These are phyloP conservation scores for Botryotinia narcissicola DNA, from an alignment of 2,329 filamentous ascomycete species.

Conservation along the genomic window DNA sequence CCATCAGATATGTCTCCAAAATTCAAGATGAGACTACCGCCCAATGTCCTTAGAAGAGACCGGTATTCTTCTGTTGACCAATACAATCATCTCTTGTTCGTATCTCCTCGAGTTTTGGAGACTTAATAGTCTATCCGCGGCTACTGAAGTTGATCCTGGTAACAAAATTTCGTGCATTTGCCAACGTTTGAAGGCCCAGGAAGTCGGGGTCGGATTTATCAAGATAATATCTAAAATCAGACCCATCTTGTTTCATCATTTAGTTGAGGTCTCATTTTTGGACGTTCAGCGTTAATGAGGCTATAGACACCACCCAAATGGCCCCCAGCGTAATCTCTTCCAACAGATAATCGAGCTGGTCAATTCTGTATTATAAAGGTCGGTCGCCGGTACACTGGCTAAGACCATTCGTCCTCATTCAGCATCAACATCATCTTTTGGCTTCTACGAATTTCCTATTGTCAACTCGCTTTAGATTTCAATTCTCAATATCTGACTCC, in stretches of 20 bases:
- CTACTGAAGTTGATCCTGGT: constrained; percentile 18
- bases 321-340: constrained; percentile 16
- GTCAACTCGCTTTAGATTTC: constrained; percentile 17
- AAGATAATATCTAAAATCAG: constrained; percentile 15
- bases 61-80: constrained; percentile 8
- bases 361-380: constrained; percentile 22
- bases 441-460: constrained; percentile 14
- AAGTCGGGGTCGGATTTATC: constrained; percentile 18
- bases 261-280: constrained; percentile 20
- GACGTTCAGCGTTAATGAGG: constrained; percentile 20
- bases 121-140: constrained; percentile 6
- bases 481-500: constrained; percentile 7
- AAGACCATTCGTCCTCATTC: constrained; percentile 21
- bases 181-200: constrained; percentile 1
- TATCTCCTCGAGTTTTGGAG: constrained; percentile 17
- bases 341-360: constrained; percentile 19
- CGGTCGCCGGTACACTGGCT: constrained; percentile 20
- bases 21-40: constrained; percentile 21
- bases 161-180: constrained; percentile 10
- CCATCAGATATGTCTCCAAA: constrained; percentile 18
- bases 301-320: constrained; percentile 17
- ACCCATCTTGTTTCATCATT: constrained; percentile 21
- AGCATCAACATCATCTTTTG: constrained; percentile 9
- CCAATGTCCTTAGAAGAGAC: constrained; percentile 18
- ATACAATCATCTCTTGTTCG: constrained; percentile 8